Evolutionary conservation across 345 rosid genomes (phyloP), one percentile per base, ranked within the genome.

Genomic region (Populus deltoides): DNA sequence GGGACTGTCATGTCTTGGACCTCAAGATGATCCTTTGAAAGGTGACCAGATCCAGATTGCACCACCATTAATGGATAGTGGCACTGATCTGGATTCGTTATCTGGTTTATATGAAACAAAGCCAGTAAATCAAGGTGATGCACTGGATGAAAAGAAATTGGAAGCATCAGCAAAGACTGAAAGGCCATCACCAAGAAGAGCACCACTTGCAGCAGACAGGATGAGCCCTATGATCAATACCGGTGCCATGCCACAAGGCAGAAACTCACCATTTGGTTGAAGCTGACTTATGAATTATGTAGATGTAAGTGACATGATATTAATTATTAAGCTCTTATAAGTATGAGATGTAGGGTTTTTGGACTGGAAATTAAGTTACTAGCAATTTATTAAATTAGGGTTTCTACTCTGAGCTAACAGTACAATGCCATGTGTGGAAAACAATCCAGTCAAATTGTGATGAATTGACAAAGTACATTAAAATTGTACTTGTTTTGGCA

Each of bases 101-200:
- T 87, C 98, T 0, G 93, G 91, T 22, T 88, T 93, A 22, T 92
- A 93, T 31, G 97, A 93, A 33, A 79, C 76, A 3, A 94, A 92
- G 84, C 90, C 92, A 1, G 85, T 85, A 47, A 86, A 89, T 43
- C 88, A 88, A 2, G 86, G 92, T 47, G 93, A 90, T 78, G 82
- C 84, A 51, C 81, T 83, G 36, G 78, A 82, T 47, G 88, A 83
- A n/a, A 86, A 85, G 87, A 87, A 86, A 72, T 79, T 68, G 38
- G 89, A 90, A 73, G 78, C 59, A 16, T 53, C 88, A 25, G 69
- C 87, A 69, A 90, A 88, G 86, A 80, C 86, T 25, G 91, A 88
- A 76, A 88, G 94, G 85, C 88, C 94, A 79, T 90, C 97, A 6
- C 88, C 97, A 71, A 75, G 93, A 79, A 84, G 97, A 84, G 83